Percentiles rank a stretch among this genome's conserved stretches.
Conservation (phyloP, 164 flowering plant species). For the Litsea cubeba region DNA sequence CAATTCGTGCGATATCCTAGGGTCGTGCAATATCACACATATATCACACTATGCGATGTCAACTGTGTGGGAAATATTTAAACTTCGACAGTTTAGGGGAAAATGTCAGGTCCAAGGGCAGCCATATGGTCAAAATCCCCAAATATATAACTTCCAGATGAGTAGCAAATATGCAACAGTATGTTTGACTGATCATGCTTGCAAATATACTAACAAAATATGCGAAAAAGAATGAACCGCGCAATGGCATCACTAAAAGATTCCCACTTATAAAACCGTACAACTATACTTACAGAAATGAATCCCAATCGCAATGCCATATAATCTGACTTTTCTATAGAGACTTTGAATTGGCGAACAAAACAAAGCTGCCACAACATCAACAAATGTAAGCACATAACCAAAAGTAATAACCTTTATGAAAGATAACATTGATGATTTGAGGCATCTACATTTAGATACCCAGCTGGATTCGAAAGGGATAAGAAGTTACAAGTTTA, state of each 20-base stretch:
- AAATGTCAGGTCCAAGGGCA: too few relatives aligned
- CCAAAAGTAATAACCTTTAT: slow-evolving; percentile 1
- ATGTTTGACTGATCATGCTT: neutral
- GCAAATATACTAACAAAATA: neutral
- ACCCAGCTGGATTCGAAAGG: too few relatives aligned
- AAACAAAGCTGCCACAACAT: slow-evolving; percentile 80
- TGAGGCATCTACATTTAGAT: neutral
- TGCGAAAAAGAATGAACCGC: neutral
- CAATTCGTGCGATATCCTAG: too few relatives aligned
- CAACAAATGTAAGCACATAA: slow-evolving; percentile 1
- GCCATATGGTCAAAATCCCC: too few relatives aligned
- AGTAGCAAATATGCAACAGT: too few relatives aligned
- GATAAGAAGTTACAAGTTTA: too few relatives aligned
- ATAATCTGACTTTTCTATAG: slow-evolving; percentile 70
- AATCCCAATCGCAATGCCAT: slow-evolving; percentile 81
- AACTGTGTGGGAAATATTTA: too few relatives aligned
- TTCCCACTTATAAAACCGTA: neutral
- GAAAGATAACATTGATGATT: neutral
- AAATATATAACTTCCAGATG: too few relatives aligned
- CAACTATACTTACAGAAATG: slow-evolving; percentile 61
- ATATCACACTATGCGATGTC: too few relatives aligned
- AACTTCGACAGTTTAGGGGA: too few relatives aligned
- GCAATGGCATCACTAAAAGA: too few relatives aligned
- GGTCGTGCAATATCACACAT: too few relatives aligned
- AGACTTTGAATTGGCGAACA: slow-evolving; percentile 68